Base-by-base conservation (phyloP, 345 rosid species). In the Hevea brasiliensis region DNA sequence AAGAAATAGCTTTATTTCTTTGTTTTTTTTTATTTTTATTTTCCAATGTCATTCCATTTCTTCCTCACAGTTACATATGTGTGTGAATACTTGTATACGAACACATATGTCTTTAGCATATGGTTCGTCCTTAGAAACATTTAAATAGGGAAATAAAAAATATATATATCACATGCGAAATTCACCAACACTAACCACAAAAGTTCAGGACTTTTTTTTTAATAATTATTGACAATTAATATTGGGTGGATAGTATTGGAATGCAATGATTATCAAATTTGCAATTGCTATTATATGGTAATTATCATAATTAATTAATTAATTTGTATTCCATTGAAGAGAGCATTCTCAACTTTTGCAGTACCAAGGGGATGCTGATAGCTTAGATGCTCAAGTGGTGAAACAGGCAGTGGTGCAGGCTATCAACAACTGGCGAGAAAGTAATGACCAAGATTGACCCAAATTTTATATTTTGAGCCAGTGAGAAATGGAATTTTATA, bases 341-440 rank as follows among this genome's bases (percentile, higher is more conserved):
- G 13, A 54, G 4, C 0, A 2, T 17, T 11, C 2, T 63, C 23
- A 8, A 44, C 13, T 65, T 53, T 70, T 67, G 81, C 87, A 93
- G 98, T 79, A 82, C 77, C 89, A 84, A 73, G 90, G 87, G 55
- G 83, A 88, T 76, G 85, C 80, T 32, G 90, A 79, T 51, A 75
- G 54, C 57, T 76, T 90, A 65, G 92, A 87, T 74, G 89, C 86
- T 74, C 87, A 87, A 73, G 88, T 81, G 77, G 91, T 93, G 82
- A 84, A 89, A 80, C 89, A 85, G 64, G 93, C 93, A 68, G 90
- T 91, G 72, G 68, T 85, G 64, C 88, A 83, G 61, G 93, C 97
- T 53, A 85, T 91, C 63, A 79, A 77, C 72, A 87, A 75, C 62
- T 90, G 94, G 93, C 81, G 82, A 67, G 82, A 71, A 47, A 81